Evolutionary conservation across 2,329 filamentous ascomycete genomes (phyloP), one percentile per base, ranked within the genome.

Genomic region (Emericellopsis cladophorae): DNA sequence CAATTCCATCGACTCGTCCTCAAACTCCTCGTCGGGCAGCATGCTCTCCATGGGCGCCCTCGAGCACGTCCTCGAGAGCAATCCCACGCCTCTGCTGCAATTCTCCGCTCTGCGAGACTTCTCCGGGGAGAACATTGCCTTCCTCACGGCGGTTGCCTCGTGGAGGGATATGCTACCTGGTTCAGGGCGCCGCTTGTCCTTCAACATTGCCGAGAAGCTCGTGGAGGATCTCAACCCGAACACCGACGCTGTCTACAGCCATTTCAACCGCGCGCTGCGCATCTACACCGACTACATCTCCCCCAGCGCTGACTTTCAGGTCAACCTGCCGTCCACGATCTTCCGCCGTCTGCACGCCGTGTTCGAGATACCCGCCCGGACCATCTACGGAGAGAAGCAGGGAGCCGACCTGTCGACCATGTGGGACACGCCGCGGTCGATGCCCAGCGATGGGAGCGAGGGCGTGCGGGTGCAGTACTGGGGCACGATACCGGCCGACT

Each of bases 61-160:
- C 7, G 76, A 82, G 44, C 65, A 70, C 45, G 70, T 73, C 11
- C 60, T 82, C 1, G 60, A 67, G 36, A 62, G 66, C 46, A 76
- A 79, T 51, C 70, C 74, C 0, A 61, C 67, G 7, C 70, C 72
- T 0, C 62, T 82, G 0, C 72, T 77, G 41, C 59, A 73, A 42
- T 83, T 79, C 52, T 76, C 78, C 0, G 77, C 76, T 0, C 62
- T 71, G 2, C 66, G 70, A 36, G 78, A 82, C 48, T 81, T 82
- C 52, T 80, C 76, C 0, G 77, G 76, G 7, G 78, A 82, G 55
- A 82, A 82, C 52, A 76, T 82, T 47, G 71, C 78, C 37, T 84
- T 84, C 54, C 58, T 84, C 5, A 72, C 68, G 8, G 62, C 66
- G 33, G 69, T 81, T 8, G 61, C 66, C 3, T 65, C 69, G 43